Percentiles rank a stretch among this genome's conserved stretches.
Evolutionary conservation across 441 rosid species (phyloP).

Genomic region (Dalechampia spathulata): DNA sequence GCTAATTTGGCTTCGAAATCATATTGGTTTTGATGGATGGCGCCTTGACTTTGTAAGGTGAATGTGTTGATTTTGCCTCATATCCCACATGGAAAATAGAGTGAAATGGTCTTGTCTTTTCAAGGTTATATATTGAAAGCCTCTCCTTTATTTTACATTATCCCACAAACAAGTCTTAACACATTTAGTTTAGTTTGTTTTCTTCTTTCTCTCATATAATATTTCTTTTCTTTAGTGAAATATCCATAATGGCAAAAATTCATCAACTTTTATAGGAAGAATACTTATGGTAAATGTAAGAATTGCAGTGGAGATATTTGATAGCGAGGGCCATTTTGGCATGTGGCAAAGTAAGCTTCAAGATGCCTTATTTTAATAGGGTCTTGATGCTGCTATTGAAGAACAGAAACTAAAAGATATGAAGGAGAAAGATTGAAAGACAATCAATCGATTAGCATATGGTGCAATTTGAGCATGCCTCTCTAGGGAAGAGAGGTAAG

Average conservation of each 20-base stretch:
- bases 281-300: not conserved
- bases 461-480: not conserved
- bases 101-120: no score
- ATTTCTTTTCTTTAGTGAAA: no score
- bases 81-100: no score
- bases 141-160: no score
- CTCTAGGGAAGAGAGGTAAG: not conserved
- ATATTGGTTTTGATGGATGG: slow-evolving; percentile 46
- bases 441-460: not conserved
- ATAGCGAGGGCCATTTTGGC: not conserved
- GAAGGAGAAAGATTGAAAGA: not conserved
- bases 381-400: slow-evolving; percentile 3
- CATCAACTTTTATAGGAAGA: no score
- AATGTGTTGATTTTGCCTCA: no score
- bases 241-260: not conserved
- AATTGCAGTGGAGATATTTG: not conserved
- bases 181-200: no score
- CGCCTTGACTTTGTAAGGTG: slow-evolving; percentile 51
- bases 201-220: no score
- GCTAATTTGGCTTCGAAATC: slow-evolving; percentile 40
- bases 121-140: no score
- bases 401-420: not conserved
- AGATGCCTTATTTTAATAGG: not conserved
- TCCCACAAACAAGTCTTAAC: no score
- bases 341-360: not conserved